phyloP scores from a whole-genome alignment of 345 rosid genomes.

The Triadica sebifera region DNA sequence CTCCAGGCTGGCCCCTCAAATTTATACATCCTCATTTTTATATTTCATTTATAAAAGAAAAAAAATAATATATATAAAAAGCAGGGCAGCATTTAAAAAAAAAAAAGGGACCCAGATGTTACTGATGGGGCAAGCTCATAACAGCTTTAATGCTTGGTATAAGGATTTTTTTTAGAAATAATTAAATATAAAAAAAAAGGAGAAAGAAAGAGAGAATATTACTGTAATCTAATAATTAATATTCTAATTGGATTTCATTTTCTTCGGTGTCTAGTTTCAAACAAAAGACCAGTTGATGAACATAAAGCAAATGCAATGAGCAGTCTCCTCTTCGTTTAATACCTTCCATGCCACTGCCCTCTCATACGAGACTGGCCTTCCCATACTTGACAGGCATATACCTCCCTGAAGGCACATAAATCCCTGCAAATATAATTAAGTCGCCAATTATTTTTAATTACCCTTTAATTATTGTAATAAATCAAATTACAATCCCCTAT shows the following conservation, averaged over 20 bases:
- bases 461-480: no score
- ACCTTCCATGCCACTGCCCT: constrained; percentile 90
- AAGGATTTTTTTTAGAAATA: no score
- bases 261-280: constrained; percentile 27
- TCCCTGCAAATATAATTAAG: constrained; percentile 41
- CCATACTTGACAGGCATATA: constrained; percentile 84
- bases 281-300: constrained; percentile 85
- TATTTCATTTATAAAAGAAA: not conserved
- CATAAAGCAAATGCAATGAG: constrained; percentile 84
- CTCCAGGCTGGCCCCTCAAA: no score
- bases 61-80: not conserved
- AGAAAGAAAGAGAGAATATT: not conserved
- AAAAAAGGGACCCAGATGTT: not conserved
- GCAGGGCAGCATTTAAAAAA: not conserved
- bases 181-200: not conserved
- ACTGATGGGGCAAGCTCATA: not conserved
- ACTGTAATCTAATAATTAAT: constrained; percentile 1
- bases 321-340: constrained; percentile 60
- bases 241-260: not conserved
- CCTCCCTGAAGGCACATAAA: constrained; percentile 72
- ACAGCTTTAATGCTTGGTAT: not conserved
- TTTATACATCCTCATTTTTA: no score
- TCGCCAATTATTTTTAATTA: no score
- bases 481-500: no score
- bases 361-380: constrained; percentile 76